A percentile compares a stretch with the other conserved stretches of the same genome.
Conservation (phyloP, 2,329 filamentous ascomycete species). For the Penicillium sp. region DNA sequence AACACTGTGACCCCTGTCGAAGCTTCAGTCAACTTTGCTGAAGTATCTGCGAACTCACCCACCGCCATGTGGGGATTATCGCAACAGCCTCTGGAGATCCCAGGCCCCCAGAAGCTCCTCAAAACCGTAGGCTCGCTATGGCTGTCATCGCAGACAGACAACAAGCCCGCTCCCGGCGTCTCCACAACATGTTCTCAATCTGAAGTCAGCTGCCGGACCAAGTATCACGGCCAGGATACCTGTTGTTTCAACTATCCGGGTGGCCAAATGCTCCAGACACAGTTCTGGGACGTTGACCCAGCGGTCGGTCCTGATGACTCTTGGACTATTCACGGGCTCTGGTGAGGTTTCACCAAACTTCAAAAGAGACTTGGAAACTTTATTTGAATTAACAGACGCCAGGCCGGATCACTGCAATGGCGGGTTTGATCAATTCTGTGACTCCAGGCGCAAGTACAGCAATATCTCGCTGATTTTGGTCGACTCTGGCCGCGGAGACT, state of each 20-base stretch:
- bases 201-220: slow-evolving; percentile 62
- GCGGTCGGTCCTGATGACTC: slow-evolving; percentile 63
- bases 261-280: slow-evolving; percentile 68
- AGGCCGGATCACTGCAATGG: slow-evolving; percentile 68
- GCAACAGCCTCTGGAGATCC: slow-evolving; percentile 26
- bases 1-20: too few species aligned
- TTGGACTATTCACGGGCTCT: slow-evolving; percentile 73
- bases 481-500: slow-evolving; percentile 52
- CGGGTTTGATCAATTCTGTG: slow-evolving; percentile 65
- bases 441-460: slow-evolving; percentile 58
- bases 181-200: slow-evolving; percentile 33
- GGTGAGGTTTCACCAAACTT: slow-evolving; percentile 38
- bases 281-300: slow-evolving; percentile 72
- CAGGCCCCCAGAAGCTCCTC: slow-evolving; percentile 38
- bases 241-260: slow-evolving; percentile 74
- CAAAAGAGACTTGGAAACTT: too few species aligned
- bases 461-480: slow-evolving; percentile 64
- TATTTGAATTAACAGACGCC: slow-evolving; percentile 1
- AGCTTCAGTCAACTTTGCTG: background rate
- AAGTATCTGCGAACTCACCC: background rate
- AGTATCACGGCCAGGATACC: slow-evolving; percentile 58
- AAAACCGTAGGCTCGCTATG: slow-evolving; percentile 33
- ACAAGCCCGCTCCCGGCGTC: slow-evolving; percentile 7
- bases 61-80: slow-evolving; percentile 19
- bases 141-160: slow-evolving; percentile 24